Conservation (phyloP, 2,329 filamentous ascomycete species). For the Aureobasidium lini region DNA sequence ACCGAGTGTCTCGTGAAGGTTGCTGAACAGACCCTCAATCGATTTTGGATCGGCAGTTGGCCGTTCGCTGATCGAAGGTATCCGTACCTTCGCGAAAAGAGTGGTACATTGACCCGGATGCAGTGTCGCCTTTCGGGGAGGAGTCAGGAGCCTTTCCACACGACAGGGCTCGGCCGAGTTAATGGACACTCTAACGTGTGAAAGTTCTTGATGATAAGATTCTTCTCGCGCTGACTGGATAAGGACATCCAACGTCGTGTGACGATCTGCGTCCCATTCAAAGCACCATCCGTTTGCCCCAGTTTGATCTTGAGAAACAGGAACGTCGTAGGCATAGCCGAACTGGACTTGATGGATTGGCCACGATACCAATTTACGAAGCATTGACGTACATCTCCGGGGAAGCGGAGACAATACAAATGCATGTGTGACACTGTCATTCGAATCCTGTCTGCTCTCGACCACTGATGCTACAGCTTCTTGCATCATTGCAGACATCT, state of each 20-base stretch:
- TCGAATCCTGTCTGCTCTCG: not conserved
- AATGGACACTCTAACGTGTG: conserved; percentile 9
- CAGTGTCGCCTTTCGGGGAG: not conserved
- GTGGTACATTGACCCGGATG: conserved; percentile 7
- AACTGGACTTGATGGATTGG: conserved; percentile 7
- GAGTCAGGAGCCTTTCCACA: conserved; percentile 3
- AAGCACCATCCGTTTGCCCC: not conserved
- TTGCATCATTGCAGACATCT: not conserved
- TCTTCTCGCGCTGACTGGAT: conserved; percentile 2
- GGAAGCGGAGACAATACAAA: conserved; percentile 18
- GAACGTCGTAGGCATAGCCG: not conserved
- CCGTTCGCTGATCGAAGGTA: not conserved
- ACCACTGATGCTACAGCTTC: not conserved
- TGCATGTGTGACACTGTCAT: conserved; percentile 5
- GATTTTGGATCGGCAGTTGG: not conserved
- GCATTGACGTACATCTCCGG: not conserved
- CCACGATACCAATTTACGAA: conserved; percentile 11
- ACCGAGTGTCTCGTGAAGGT: conserved; percentile 1
- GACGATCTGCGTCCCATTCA: not conserved
- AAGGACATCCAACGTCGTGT: not conserved
- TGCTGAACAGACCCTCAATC: not conserved
- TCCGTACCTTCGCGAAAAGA: conserved; percentile 2
- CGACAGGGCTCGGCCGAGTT: conserved; percentile 5
- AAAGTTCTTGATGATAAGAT: not conserved
- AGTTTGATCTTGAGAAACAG: not conserved